phyloP scores from a whole-genome alignment of 257 asterid species.

The Capsicum baccatum region DNA sequence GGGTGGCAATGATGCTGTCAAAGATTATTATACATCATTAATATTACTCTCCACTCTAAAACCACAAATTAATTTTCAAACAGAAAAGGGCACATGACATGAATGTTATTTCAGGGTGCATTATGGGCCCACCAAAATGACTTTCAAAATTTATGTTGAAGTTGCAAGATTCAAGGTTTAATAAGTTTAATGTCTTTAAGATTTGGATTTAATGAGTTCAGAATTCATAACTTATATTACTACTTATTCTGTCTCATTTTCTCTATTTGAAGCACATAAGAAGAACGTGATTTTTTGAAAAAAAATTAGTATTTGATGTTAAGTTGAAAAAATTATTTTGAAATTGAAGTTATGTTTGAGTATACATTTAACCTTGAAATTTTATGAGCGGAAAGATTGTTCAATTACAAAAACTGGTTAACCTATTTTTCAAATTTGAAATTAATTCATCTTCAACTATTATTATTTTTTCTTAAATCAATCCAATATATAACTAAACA shows the following conservation, averaged over 20 bases:
- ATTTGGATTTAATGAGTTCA: not conserved
- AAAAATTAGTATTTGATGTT: no score
- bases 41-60: not conserved
- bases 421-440: no score
- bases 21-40: not conserved
- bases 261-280: not conserved
- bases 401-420: no score
- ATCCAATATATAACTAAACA: no score
- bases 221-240: not conserved
- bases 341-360: no score
- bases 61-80: not conserved
- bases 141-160: not conserved
- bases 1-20: constrained; percentile 4
- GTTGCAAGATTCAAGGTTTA: not conserved
- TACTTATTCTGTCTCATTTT: not conserved
- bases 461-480: no score
- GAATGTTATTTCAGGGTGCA: constrained; percentile 35
- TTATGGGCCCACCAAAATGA: constrained; percentile 39
- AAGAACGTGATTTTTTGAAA: no score
- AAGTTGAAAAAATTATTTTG: no score
- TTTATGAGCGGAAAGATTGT: no score
- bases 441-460: not conserved
- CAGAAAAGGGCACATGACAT: constrained; percentile 36
- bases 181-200: not conserved
- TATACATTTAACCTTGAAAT: no score